These are phyloP conservation scores for Yamadazyma akitaensis DNA, from an alignment of 805 yeast species.

Conservation along the genomic window DNA sequence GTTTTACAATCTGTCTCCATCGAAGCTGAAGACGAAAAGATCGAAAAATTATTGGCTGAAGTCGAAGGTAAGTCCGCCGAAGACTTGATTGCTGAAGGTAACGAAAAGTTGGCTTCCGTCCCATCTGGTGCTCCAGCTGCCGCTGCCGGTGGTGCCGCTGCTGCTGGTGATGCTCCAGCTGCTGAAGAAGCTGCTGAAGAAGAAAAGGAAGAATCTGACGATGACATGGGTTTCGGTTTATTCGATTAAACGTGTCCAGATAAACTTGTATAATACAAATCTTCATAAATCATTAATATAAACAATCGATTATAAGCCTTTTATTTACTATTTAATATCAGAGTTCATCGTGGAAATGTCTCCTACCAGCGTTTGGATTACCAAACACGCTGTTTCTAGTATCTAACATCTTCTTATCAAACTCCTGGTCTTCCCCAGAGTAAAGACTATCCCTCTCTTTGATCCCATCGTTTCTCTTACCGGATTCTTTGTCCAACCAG, in stretches of 20 bases:
- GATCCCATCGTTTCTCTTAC: conserved; percentile 18
- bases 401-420: conserved; percentile 31
- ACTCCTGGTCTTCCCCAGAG: conserved; percentile 30
- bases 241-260: conserved; percentile 30
- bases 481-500: conserved; percentile 57
- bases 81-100: conserved; percentile 75
- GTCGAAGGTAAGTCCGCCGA: conserved; percentile 48
- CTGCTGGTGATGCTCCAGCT: conserved; percentile 32
- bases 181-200: conserved; percentile 41
- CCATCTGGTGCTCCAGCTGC: conserved; percentile 47
- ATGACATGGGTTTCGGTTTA: conserved; percentile 46
- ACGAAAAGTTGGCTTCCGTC: conserved; percentile 90
- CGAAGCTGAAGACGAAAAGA: conserved; percentile 59
- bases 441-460: conserved; percentile 29
- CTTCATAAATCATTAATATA: conserved; percentile 7
- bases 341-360: conserved; percentile 31
- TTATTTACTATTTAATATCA: conserved; percentile 1
- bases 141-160: conserved; percentile 34
- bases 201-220: conserved; percentile 38
- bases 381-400: conserved; percentile 72
- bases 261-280: conserved; percentile 11
- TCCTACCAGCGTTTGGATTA: conserved; percentile 67
- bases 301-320: not conserved
- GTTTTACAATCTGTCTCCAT: conserved; percentile 57
- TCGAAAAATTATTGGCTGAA: conserved; percentile 46